Evolutionary conservation across 768 basidiomycete genomes (phyloP).

Genomic region (Leucocoprinus birnbaumii): DNA sequence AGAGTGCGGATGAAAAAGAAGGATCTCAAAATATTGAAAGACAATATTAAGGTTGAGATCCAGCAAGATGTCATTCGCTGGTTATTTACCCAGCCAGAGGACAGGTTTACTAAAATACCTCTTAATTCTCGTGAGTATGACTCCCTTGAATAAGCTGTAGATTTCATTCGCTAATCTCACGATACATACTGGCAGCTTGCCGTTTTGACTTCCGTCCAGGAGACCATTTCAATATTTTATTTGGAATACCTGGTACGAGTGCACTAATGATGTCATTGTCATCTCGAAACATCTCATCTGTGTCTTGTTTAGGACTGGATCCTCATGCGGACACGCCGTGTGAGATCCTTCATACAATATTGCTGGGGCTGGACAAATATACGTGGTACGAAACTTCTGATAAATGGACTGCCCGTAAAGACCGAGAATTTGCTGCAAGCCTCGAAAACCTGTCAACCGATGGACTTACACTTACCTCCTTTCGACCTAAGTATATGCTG

Average conservation of each 20-base stretch:
- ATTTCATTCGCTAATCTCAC: too few species aligned
- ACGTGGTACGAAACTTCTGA: constrained; percentile 23
- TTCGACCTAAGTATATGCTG: constrained; percentile 26
- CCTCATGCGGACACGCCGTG: constrained; percentile 31
- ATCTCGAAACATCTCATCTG: not conserved
- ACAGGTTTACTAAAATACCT: too few species aligned
- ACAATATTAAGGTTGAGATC: constrained; percentile 13
- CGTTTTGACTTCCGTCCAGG: constrained; percentile 13
- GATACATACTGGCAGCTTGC: not conserved
- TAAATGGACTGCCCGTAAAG: constrained; percentile 14
- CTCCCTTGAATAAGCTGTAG: too few species aligned
- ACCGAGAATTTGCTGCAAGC: constrained; percentile 20
- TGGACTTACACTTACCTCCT: constrained; percentile 23
- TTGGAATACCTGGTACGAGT: constrained; percentile 10
- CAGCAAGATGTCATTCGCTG: constrained; percentile 18
- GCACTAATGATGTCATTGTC: not conserved
- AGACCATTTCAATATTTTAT: constrained; percentile 21
- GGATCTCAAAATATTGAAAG: constrained; percentile 10
- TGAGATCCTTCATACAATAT: constrained; percentile 34
- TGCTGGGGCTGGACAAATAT: constrained; percentile 35
- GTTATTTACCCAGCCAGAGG: constrained; percentile 17
- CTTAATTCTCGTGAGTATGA: too few species aligned
- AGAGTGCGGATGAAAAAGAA: constrained; percentile 3
- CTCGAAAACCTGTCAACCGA: constrained; percentile 22
- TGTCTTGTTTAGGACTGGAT: constrained; percentile 33